Evolutionary conservation across 371 early-diverging fungal genomes (phyloP).

Genomic region (Mucor circinelloides): DNA sequence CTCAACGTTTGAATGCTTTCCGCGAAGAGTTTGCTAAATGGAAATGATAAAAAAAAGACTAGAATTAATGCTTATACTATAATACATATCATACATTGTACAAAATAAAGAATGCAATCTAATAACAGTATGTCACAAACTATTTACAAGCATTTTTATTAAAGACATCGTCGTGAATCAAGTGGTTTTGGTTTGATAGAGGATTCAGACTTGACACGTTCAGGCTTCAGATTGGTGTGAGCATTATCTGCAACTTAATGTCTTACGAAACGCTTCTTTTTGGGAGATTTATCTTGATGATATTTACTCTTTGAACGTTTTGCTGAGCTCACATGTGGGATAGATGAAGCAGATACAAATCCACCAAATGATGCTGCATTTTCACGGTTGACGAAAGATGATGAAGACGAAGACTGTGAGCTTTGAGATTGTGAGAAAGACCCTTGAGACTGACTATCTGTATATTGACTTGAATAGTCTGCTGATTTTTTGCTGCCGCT

Average conservation of each 20-base stretch:
- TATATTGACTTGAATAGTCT: neutral
- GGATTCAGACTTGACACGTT: neutral
- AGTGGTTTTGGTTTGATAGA: no score
- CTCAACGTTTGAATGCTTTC: constrained; percentile 66
- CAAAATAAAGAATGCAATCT: neutral
- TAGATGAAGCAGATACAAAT: neutral
- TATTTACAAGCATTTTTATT: neutral
- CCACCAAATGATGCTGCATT: neutral
- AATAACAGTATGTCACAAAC: neutral
- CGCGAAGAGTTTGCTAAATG: constrained; percentile 35
- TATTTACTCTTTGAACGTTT: neutral
- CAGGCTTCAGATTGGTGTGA: neutral
- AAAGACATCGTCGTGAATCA: neutral
- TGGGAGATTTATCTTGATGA: neutral
- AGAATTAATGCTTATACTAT: neutral
- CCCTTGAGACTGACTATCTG: neutral
- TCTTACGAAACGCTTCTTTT: neutral
- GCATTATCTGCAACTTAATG: no score
- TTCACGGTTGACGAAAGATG: neutral
- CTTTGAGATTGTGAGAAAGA: neutral
- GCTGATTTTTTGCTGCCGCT: neutral
- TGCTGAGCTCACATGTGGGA: neutral
- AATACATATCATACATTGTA: neutral
- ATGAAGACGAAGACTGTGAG: neutral
- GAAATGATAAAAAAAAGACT: neutral